These are phyloP conservation scores for Pestalotiopsis sp. DNA, from an alignment of 2,329 filamentous ascomycete species.

Conservation along the genomic window DNA sequence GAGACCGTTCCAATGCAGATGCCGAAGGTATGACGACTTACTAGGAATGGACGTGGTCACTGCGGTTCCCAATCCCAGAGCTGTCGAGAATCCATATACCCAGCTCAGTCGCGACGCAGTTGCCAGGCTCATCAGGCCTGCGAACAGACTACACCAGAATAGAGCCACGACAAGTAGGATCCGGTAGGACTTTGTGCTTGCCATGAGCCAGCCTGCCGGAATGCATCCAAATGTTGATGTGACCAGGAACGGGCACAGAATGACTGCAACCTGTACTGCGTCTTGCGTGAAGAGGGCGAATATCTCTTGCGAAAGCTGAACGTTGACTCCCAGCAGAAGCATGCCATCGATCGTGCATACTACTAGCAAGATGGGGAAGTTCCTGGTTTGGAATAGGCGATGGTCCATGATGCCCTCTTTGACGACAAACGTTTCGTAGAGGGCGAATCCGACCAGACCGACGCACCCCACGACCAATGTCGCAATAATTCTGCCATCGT, in stretches of 20 bases:
- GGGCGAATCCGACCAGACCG: not conserved
- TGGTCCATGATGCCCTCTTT: conserved; percentile 7
- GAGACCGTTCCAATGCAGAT: too few species aligned
- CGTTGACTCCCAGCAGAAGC: conserved; percentile 8
- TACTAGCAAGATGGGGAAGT: conserved; percentile 4
- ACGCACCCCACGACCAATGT: conserved; percentile 53
- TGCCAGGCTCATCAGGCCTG: conserved; percentile 2
- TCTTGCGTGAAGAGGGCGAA: conserved; percentile 4
- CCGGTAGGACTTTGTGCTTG: conserved; percentile 3
- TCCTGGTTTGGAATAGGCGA: not conserved
- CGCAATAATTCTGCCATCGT: conserved; percentile 53
- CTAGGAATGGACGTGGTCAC: conserved; percentile 6
- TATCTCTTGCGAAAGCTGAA: conserved; percentile 7
- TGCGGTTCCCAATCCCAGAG: conserved; percentile 1
- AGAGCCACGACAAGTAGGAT: not conserved
- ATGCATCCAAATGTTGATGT: conserved; percentile 7
- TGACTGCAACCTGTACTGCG: not conserved
- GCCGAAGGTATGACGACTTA: not conserved
- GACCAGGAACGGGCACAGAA: not conserved
- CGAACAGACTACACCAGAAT: conserved; percentile 10
- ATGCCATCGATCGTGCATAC: conserved; percentile 6
- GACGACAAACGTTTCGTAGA: conserved; percentile 7
- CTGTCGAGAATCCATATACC: conserved; percentile 6
- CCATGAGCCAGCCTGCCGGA: conserved; percentile 3
- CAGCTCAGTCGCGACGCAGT: conserved; percentile 1